Percentiles rank a stretch among this genome's conserved stretches.
Conservation (phyloP, 495 filamentous ascomycete genomes). For the Lophium mytilinum region DNA sequence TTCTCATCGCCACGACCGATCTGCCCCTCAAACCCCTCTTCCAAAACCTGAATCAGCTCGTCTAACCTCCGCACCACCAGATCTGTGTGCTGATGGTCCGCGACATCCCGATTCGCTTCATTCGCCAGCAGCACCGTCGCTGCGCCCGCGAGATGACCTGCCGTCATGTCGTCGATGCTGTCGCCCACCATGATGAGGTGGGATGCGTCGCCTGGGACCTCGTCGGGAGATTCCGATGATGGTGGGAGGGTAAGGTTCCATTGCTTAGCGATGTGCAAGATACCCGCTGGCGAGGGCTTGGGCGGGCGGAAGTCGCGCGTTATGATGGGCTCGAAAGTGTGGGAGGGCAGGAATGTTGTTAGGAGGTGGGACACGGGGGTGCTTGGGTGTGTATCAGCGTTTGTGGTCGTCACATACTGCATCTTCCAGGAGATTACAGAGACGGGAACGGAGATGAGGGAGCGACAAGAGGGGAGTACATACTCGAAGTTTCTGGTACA, state of each 20-base stretch:
- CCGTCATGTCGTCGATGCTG: constrained; percentile 88
- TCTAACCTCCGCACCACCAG: constrained; percentile 28
- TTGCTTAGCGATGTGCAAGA: constrained; percentile 67
- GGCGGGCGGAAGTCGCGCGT: constrained; percentile 77
- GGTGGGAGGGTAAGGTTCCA: constrained; percentile 50
- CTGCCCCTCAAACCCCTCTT: constrained; percentile 28
- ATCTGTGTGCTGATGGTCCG: constrained; percentile 72
- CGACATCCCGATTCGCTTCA: constrained; percentile 65
- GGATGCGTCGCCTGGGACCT: constrained; percentile 7
- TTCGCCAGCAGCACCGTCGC: constrained; percentile 84
- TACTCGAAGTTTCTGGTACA: constrained; percentile 94
- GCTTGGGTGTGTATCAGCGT: no score
- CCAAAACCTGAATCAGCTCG: constrained; percentile 30
- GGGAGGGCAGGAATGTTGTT: constrained; percentile 56
- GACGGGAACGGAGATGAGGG: constrained; percentile 31
- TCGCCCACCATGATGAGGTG: constrained; percentile 67
- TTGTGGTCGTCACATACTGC: neutral
- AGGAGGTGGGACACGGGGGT: constrained; percentile 63
- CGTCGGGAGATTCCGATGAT: neutral
- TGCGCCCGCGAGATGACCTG: constrained; percentile 74
- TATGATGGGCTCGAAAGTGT: constrained; percentile 71
- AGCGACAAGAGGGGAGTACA: constrained; percentile 3
- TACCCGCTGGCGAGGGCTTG: constrained; percentile 83
- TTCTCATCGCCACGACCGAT: constrained; percentile 10
- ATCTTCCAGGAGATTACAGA: neutral